A percentile compares a stretch with the other conserved stretches of the same genome.
phyloP scores from a whole-genome alignment of 306 rosid species.

The Dryas drummondii region DNA sequence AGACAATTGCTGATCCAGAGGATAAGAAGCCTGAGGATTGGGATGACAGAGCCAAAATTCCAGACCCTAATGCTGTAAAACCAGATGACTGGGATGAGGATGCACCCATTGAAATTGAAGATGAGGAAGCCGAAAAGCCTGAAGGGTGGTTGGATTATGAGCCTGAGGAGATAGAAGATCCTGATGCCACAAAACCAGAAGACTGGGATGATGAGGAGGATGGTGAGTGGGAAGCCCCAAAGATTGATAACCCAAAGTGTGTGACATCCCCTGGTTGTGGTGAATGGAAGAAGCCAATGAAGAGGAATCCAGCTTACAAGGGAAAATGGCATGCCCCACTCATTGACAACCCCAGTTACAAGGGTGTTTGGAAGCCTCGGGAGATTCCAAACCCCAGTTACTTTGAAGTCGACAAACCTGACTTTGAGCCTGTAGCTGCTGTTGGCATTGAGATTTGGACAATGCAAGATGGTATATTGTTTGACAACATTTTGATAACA shows the following conservation, averaged over 20 bases:
- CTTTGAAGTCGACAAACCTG: slow-evolving; percentile 71
- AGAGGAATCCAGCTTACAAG: slow-evolving; percentile 85
- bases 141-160: slow-evolving; percentile 98
- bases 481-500: slow-evolving; percentile 79
- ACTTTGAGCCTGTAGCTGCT: slow-evolving; percentile 84
- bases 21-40: slow-evolving; percentile 97
- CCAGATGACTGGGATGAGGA: slow-evolving; percentile 99
- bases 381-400: slow-evolving; percentile 84
- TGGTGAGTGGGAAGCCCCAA: slow-evolving; percentile 91
- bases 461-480: slow-evolving; percentile 91
- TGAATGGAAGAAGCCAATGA: slow-evolving; percentile 92
- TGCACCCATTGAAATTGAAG: slow-evolving; percentile 85
- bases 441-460: slow-evolving; percentile 98
- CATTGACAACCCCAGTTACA: slow-evolving; percentile 82
- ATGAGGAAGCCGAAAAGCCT: slow-evolving; percentile 92
- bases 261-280: slow-evolving; percentile 86
- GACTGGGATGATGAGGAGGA: slow-evolving; percentile 98
- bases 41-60: slow-evolving; percentile 91
- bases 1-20: slow-evolving; percentile 94
- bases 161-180: slow-evolving; percentile 92
- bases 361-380: slow-evolving; percentile 91
- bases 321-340: slow-evolving; percentile 95
- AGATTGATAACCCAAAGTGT: slow-evolving; percentile 72
- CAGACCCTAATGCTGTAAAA: slow-evolving; percentile 79
- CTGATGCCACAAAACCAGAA: slow-evolving; percentile 85